Evolutionary conservation across 257 asterid genomes (phyloP), one percentile per base, ranked within the genome.

Genomic region (Primulina eburnea): DNA sequence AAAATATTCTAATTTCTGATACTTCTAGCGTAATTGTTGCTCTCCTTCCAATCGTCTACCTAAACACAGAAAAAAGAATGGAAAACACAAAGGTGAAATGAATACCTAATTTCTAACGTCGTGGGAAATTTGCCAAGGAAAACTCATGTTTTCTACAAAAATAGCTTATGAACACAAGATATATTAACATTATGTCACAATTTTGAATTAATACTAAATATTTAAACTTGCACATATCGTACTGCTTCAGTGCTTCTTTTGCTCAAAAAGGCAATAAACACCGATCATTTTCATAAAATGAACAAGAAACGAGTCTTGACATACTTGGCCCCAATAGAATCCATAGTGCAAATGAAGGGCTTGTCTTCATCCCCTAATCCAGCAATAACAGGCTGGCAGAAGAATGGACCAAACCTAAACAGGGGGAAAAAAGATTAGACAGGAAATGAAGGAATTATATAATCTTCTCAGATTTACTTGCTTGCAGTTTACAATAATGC

Each of bases 291-390:
- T 38, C 35, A 40, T 58, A 70, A 62, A 59, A 62, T 47, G 57
- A 28, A 73, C 33, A 69, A 55, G 50, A 7, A 21, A 17, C 71
- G 73, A 60, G 62, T 65, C 61, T 53, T 33, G 67, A 80, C 88
- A 4, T 87, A 93, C 97, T 90, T 93, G 40, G 97, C 98, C 72
- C 97, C 96, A 60, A 93, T 93, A 21, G 96, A 86, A 72, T 90
- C 98, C 98, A 93, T 93, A 57, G 98, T 93, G 87, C 97, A 93
- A 72, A 93, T 93, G 84, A 93, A 93, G 67, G 99, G 97, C 64
- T 90, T 93, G 83, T 86, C 92, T 2, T 79, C 96, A 17, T 84
- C 95, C 24, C 97, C 95, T 80, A 93, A 77, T 78, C 97, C 99
- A 80, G 96, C 98, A 78, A 93, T 90, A 69, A 93, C 97, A 66